Percentiles rank a stretch among this genome's conserved stretches.
Evolutionary conservation across 2,329 filamentous ascomycete genomes (phyloP).

Genomic region (Xylariaceae sp.): DNA sequence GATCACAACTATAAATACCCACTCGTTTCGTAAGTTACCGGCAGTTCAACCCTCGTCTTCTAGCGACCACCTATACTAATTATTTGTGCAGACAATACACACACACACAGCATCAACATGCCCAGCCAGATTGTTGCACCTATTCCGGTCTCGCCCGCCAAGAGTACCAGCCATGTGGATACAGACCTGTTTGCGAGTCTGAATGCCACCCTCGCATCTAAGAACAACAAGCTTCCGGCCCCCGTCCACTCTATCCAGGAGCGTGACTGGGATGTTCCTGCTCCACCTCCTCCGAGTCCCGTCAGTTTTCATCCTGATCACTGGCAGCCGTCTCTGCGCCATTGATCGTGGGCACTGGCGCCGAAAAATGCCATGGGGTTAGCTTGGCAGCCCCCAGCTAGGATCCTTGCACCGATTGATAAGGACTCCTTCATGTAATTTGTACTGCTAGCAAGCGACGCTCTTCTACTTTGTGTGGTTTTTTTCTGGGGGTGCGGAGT

Average conservation of each 20-base stretch:
- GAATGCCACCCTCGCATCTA: constrained; percentile 45
- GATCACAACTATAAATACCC: neutral
- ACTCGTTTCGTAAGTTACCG: constrained; percentile 5
- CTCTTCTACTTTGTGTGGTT: constrained; percentile 12
- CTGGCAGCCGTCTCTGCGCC: constrained; percentile 42
- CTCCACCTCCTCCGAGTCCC: constrained; percentile 59
- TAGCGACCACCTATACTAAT: constrained; percentile 1
- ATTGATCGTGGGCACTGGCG: constrained; percentile 23
- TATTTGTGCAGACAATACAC: constrained; percentile 2
- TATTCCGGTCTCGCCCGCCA: constrained; percentile 44
- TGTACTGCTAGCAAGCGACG: constrained; percentile 26
- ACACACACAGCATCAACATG: constrained; percentile 33
- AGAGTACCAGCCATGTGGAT: constrained; percentile 41
- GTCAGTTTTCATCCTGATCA: constrained; percentile 56
- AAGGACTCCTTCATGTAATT: constrained; percentile 22
- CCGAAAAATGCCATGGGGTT: neutral
- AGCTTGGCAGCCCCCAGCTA: neutral
- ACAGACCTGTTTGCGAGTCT: constrained; percentile 51
- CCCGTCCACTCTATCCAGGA: constrained; percentile 50
- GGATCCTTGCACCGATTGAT: constrained; percentile 6
- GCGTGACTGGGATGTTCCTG: constrained; percentile 59
- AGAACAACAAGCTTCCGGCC: constrained; percentile 38
- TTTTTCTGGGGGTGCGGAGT: constrained; percentile 22
- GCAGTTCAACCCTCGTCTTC: neutral
- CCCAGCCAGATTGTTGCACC: constrained; percentile 42